A percentile compares a stretch with the other conserved stretches of the same genome.
Conservation (phyloP, 768 basidiomycete genomes). For the Lanmaoa rubissima region DNA sequence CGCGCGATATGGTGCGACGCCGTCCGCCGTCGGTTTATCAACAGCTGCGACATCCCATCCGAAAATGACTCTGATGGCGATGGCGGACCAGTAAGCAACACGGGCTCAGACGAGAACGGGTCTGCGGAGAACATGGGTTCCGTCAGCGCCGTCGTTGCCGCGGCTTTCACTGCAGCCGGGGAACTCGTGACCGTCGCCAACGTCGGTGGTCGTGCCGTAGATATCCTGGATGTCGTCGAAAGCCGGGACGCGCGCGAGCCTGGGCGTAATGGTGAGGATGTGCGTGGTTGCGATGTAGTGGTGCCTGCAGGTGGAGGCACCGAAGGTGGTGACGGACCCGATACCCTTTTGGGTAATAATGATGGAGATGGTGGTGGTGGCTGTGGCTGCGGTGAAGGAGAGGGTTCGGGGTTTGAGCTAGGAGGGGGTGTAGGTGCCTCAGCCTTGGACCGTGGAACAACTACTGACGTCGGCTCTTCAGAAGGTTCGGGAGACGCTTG, state of each 20-base stretch:
- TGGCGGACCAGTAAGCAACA: slow-evolving; percentile 41
- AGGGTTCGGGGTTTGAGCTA: not conserved
- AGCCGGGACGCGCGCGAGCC: slow-evolving; percentile 70
- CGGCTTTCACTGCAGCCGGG: slow-evolving; percentile 50
- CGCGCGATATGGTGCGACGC: slow-evolving; percentile 58
- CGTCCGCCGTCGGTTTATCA: slow-evolving; percentile 50
- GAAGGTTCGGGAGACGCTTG: slow-evolving; percentile 52
- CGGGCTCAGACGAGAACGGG: slow-evolving; percentile 34
- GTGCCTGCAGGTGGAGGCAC: slow-evolving; percentile 33
- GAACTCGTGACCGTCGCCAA: slow-evolving; percentile 49
- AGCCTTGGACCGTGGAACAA: slow-evolving; percentile 27
- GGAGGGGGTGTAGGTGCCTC: slow-evolving; percentile 33
- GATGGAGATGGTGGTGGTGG: slow-evolving; percentile 28
- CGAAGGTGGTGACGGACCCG: slow-evolving; percentile 3
- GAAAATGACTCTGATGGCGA: slow-evolving; percentile 62
- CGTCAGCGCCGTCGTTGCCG: slow-evolving; percentile 65
- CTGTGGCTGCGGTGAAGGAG: slow-evolving; percentile 34
- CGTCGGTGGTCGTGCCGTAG: slow-evolving; percentile 58
- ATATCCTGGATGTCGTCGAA: slow-evolving; percentile 69
- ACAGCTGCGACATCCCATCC: slow-evolving; percentile 54
- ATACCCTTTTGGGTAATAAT: not conserved
- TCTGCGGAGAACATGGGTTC: slow-evolving; percentile 51
- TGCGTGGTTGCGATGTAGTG: slow-evolving; percentile 29
- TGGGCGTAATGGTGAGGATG: slow-evolving; percentile 63
- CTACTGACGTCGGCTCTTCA: slow-evolving; percentile 35